Base-by-base conservation (phyloP, 106 monocot genomes). In the Dendrobium nobile region DNA sequence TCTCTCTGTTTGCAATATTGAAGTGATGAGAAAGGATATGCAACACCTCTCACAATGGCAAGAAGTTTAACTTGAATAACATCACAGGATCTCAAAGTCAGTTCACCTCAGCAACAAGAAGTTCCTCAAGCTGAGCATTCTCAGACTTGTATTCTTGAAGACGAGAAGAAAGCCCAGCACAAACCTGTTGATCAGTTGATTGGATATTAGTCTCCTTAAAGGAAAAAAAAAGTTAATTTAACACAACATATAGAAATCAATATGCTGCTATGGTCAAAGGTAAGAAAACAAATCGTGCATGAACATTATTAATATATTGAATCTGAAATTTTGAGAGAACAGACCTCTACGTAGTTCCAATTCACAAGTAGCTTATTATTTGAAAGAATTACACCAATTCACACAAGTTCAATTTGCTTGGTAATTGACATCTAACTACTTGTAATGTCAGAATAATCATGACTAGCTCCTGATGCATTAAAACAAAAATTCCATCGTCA, bases 121-220 rank as follows among this genome's bases (percentile, higher is more conserved):
- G 94, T 85, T 98, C 92, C 77, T 98, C 97, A 43, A 98, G 81
- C 72, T 98, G 97, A 79, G 94, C 84, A 88, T 98, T 98, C 82
- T 98, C 97, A 61, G 94, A 85, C 74, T 94, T 98, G 83, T 94
- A 98, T 67, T 94, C 97, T 84, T 98, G 97, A 89, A 98, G 97
- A 78, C 97, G 97, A 51, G 97, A 92, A 70, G 94, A 94, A 47
- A 98, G 91, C 47, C 94, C 94, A 87, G 94, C 91, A 92, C 97
- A 98, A 83, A 98, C 92, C 97, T 98, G 78, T 72, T 72, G 33
- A 51, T 82, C 37, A 76, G 47, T 64, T 78, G 31, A 65, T 54
- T 48, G 72, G 37, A n/a, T 74, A 13, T 70, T 70, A 70, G 9
- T 70, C 27, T 70, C 70, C 2, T 9, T 15, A 70, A 70, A 0